Conservation (phyloP, 768 basidiomycete genomes). For the Rhizopogon roseolus region DNA sequence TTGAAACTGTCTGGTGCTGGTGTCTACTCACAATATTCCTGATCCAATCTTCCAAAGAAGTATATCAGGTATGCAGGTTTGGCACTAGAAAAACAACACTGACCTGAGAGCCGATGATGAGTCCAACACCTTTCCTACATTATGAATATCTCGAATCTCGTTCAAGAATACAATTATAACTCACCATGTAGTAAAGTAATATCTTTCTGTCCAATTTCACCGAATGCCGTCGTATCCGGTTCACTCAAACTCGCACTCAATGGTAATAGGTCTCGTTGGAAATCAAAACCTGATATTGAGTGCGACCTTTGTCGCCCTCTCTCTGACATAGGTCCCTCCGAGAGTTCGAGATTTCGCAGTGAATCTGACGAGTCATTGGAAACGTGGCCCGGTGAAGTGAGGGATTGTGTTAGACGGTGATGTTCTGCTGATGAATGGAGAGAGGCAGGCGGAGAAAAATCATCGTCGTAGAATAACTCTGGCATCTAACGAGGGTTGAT, state of each 20-base stretch:
- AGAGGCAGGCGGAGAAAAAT: slow-evolving; percentile 11
- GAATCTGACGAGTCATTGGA: slow-evolving; percentile 63
- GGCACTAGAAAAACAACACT: background rate
- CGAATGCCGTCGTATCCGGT: slow-evolving; percentile 40
- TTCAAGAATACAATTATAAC: slow-evolving; percentile 9
- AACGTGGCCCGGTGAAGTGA: background rate
- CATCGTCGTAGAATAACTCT: background rate
- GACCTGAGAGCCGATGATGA: slow-evolving; percentile 81
- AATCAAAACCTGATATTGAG: slow-evolving; percentile 75
- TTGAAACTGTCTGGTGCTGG: background rate
- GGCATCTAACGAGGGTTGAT: background rate
- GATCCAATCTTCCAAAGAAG: slow-evolving; percentile 64
- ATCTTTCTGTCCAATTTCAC: slow-evolving; percentile 59
- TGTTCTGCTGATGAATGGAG: slow-evolving; percentile 9
- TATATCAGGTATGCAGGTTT: background rate
- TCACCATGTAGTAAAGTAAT: slow-evolving; percentile 74
- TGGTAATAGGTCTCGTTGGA: slow-evolving; percentile 72
- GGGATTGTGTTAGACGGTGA: slow-evolving; percentile 4
- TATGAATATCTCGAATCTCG: slow-evolving; percentile 20
- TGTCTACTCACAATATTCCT: slow-evolving; percentile 75
- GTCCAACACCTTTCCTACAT: slow-evolving; percentile 54
- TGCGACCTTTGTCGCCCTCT: slow-evolving; percentile 47
- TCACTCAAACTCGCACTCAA: slow-evolving; percentile 75
- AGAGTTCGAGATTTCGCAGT: slow-evolving; percentile 73
- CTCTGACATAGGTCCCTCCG: slow-evolving; percentile 49